phyloP scores from a whole-genome alignment of 345 rosid genomes.

The Melastoma malabathricum region DNA sequence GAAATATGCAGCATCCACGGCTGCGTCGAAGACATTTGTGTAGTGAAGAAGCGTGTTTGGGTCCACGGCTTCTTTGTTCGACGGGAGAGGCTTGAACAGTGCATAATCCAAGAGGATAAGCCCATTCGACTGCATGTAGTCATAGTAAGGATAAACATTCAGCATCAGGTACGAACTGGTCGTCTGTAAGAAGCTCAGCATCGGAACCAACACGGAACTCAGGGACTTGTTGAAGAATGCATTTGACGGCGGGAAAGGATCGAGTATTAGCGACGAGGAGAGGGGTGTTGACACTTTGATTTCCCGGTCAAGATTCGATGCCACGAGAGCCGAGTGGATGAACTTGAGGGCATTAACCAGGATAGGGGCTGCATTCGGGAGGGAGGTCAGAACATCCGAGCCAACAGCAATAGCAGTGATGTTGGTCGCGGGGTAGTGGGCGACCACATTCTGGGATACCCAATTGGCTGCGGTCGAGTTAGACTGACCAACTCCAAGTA shows the following conservation, averaged over 20 bases:
- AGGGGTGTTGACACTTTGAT: slow-evolving; percentile 89
- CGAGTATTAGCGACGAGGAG: slow-evolving; percentile 76
- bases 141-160: slow-evolving; percentile 82
- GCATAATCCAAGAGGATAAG: slow-evolving; percentile 84
- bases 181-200: slow-evolving; percentile 73
- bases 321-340: slow-evolving; percentile 80
- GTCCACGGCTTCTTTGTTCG: slow-evolving; percentile 92
- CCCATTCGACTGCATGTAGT: slow-evolving; percentile 62
- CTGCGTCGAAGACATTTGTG: slow-evolving; percentile 86
- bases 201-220: slow-evolving; percentile 87
- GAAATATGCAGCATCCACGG: slow-evolving; percentile 87
- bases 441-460: slow-evolving; percentile 73
- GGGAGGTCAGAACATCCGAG: slow-evolving; percentile 59
- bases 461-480: slow-evolving; percentile 96
- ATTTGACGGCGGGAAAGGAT: slow-evolving; percentile 97
- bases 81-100: slow-evolving; percentile 80
- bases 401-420: slow-evolving; percentile 87
- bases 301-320: slow-evolving; percentile 73
- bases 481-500: slow-evolving; percentile 94
- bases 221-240: slow-evolving; percentile 91
- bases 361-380: slow-evolving; percentile 70
- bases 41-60: slow-evolving; percentile 89
- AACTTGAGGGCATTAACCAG: slow-evolving; percentile 74
- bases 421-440: slow-evolving; percentile 86
- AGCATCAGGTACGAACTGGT: slow-evolving; percentile 76